phyloP scores from a whole-genome alignment of 2,329 filamentous ascomycete species.

The Leptographium lundbergii region DNA sequence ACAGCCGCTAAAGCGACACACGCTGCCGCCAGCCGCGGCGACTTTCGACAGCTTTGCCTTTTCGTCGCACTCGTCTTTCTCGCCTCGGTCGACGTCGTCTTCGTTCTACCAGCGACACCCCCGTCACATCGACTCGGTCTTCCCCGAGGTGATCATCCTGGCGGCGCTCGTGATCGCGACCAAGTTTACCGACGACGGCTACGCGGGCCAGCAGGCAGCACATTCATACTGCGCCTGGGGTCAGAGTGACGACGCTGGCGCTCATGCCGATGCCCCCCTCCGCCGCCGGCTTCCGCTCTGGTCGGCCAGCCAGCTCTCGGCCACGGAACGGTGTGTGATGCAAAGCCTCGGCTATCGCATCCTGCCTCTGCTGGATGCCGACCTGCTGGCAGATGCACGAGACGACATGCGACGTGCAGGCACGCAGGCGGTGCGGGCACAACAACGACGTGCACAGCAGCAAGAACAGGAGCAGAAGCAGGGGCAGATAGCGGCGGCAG shows the following conservation, averaged over 20 bases:
- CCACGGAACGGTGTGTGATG: slow-evolving; percentile 51
- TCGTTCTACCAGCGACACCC: background rate
- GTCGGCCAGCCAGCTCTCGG: slow-evolving; percentile 49
- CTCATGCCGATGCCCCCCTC: background rate
- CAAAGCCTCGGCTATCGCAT: slow-evolving; percentile 52
- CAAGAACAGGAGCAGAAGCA: slow-evolving; percentile 8
- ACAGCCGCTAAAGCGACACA: slow-evolving; percentile 30
- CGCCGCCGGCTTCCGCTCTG: slow-evolving; percentile 25
- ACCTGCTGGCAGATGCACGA: slow-evolving; percentile 44
- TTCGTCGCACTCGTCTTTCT: slow-evolving; percentile 18
- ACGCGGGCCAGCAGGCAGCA: slow-evolving; percentile 42
- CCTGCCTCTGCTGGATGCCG: slow-evolving; percentile 44
- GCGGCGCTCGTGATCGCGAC: slow-evolving; percentile 49
- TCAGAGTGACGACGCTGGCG: background rate
- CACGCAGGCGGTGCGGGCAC: slow-evolving; percentile 9
- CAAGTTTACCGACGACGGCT: slow-evolving; percentile 51
- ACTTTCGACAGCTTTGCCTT: slow-evolving; percentile 9
- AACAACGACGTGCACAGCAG: background rate
- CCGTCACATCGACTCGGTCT: slow-evolving; percentile 47
- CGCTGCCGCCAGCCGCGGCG: slow-evolving; percentile 22
- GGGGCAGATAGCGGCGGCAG: slow-evolving; percentile 3
- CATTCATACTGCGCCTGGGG: slow-evolving; percentile 45
- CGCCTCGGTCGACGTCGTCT: background rate
- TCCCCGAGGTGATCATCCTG: slow-evolving; percentile 51
- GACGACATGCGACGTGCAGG: slow-evolving; percentile 52